phyloP scores from a whole-genome alignment of 202 grass and related monocot species.

The Schoenoplectus triqueter region DNA sequence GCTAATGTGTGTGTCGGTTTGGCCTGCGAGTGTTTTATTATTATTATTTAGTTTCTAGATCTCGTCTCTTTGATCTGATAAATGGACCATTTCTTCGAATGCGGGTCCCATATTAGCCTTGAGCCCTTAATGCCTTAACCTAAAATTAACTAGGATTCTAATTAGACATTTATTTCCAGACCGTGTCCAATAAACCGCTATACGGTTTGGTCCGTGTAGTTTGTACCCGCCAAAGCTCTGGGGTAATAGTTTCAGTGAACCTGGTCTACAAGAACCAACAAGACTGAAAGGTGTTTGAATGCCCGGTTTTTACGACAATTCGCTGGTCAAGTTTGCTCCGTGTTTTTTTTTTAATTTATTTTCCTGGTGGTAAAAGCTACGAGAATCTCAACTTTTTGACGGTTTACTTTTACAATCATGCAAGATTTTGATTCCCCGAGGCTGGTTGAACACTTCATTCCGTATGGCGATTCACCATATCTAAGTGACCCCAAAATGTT shows the following conservation, averaged over 20 bases:
- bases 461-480: neutral
- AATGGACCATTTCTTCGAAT: slow-evolving; percentile 21
- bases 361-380: neutral
- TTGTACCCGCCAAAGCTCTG: slow-evolving; percentile 39
- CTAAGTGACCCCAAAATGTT: neutral
- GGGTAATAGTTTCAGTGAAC: neutral
- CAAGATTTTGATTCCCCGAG: neutral
- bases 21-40: slow-evolving; percentile 42
- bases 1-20: slow-evolving; percentile 50
- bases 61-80: slow-evolving; percentile 15
- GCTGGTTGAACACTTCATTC: no score
- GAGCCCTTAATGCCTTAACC: neutral
- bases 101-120: neutral
- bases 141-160: neutral
- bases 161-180: slow-evolving; percentile 7
- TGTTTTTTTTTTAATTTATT: neutral
- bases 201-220: slow-evolving; percentile 41
- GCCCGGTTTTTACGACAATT: neutral
- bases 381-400: slow-evolving; percentile 27
- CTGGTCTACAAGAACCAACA: neutral
- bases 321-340: slow-evolving; percentile 12
- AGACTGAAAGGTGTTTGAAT: slow-evolving; percentile 11
- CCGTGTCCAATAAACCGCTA: neutral
- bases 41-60: neutral
- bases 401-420: slow-evolving; percentile 13